Evolutionary conservation across 2,329 filamentous ascomycete genomes (phyloP), one percentile per base, ranked within the genome.

Genomic region (Penicillium sp.): DNA sequence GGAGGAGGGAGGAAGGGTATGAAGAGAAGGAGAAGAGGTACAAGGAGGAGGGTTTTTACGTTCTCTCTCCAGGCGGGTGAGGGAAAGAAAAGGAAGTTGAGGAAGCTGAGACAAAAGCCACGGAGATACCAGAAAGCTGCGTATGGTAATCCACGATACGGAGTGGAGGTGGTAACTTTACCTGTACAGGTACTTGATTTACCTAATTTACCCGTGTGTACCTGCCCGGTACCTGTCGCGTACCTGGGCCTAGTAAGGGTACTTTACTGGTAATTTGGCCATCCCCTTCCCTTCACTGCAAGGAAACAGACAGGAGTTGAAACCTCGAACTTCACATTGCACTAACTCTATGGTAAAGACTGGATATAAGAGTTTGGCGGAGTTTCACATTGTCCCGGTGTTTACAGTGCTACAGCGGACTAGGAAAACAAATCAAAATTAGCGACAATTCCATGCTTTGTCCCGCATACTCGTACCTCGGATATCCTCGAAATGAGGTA

Each of bases 31-130:
- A 61, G 64, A 62, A 61, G 66, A 66, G 62, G 69, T 69, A 70
- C 67, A 67, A 65, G 66, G 65, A 68, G 61, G 69, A 72, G 68
- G 65, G 64, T 66, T 66, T 64, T 63, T 43, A 56, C 55, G 59
- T 67, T 74, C 71, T 73, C 71, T 73, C 72, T 75, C 71, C 72
- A 75, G 70, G 66, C 70, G 69, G 70, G 67, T 75, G 71, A 73
- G 71, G 67, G 60, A 67, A 65, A 65, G 64, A 65, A 70, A 72
- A 71, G 66, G 58, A 61, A 57, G 54, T 52, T 56, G 47, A 53
- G 54, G 38, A 52, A 42, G 49, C 58, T 64, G 60, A 64, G 62
- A 63, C 57, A 58, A 61, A 64, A 66, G 58, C 65, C 58, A 66
- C 64, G 56, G 60, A 67, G 63, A 67, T 56, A 63, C 63, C 57